Evolutionary conservation across 495 filamentous ascomycete genomes (phyloP).

Genomic region (Annulohypoxylon nitens): DNA sequence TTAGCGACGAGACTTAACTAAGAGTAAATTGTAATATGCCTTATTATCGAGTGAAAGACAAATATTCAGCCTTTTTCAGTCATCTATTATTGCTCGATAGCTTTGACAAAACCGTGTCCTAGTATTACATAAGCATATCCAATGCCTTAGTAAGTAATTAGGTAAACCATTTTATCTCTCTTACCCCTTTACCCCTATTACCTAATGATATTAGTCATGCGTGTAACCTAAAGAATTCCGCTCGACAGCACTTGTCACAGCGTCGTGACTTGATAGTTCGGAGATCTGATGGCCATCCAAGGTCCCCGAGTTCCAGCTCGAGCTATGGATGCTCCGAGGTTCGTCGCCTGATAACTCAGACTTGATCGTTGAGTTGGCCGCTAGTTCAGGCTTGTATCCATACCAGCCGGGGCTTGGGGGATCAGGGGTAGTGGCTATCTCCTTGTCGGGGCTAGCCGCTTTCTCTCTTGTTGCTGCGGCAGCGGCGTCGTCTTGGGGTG

Average conservation of each 20-base stretch:
- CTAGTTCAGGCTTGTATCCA: slow-evolving; percentile 24
- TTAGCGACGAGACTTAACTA: no score
- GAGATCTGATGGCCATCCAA: slow-evolving; percentile 9
- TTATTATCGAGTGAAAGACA: no score
- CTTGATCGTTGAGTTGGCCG: slow-evolving; percentile 11
- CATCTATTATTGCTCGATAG: not conserved
- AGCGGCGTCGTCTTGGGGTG: not conserved
- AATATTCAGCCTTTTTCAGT: no score
- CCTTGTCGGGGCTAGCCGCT: slow-evolving; percentile 10
- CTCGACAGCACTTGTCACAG: slow-evolving; percentile 6
- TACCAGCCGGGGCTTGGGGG: slow-evolving; percentile 19
- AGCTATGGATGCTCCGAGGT: slow-evolving; percentile 3
- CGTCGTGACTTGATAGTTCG: slow-evolving; percentile 16
- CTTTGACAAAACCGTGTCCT: not conserved
- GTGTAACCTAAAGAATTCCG: not conserved
- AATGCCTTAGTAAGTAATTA: no score
- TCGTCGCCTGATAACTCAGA: slow-evolving; percentile 21
- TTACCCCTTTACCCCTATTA: not conserved
- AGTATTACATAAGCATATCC: not conserved
- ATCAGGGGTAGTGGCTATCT: slow-evolving; percentile 4
- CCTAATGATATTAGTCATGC: not conserved
- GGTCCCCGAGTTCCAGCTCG: slow-evolving; percentile 33
- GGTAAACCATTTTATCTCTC: not conserved
- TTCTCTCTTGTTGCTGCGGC: not conserved
- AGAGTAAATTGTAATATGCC: no score